Base-by-base conservation (phyloP, 495 filamentous ascomycete species). In the Chaetomium fimeti region DNA sequence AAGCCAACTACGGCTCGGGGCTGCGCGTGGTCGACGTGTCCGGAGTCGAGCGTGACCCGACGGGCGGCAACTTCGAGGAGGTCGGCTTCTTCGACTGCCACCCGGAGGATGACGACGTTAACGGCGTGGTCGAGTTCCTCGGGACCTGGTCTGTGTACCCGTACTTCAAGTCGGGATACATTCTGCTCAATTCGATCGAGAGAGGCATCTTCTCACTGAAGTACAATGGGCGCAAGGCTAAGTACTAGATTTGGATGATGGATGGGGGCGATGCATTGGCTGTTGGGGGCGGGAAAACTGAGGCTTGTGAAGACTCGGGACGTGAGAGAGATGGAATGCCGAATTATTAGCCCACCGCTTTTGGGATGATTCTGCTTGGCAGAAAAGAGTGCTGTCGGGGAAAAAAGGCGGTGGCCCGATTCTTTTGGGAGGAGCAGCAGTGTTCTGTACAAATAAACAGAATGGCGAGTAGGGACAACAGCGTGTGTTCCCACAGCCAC, bases 181-280 rank as follows among this genome's bases (percentile, higher is more conserved):
- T 88, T 40, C 68, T 86, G 47, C 70, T 87, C 55, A 87, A 87
- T 69, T 83, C 78, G 16, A 87, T 87, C 45, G 85, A 88, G 78
- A 71, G 84, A 18, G 85, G 85, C 47, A 78, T 74, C 16, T 87
- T 84, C 69, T 75, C 82, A 43, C 69, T 87, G 48, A 83, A 73
- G 69, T 72, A 71, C 45, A 71, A 61, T 6, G 68, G 68, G 28
- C 28, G 24, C 25, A 66, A 66, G 58, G 64, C 64, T 6, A 43
- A 32, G 48, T 65, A 60, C 20, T 57, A 40, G 8, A 20, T 12
- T 2, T 5, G 18, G 16, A 6, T 28, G 24, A 5, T n/a, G 28
- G 18, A 15, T 36, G 5, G 24, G 7, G 32, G 32, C n/a, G n/a
- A n/a, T 36, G 32, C 32, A 11, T 36, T 36, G 32, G 32, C 12